A percentile compares a stretch with the other conserved stretches of the same genome.
These are phyloP conservation scores for Durotheca rogersii DNA, from an alignment of 495 filamentous ascomycete species.

Conservation along the genomic window DNA sequence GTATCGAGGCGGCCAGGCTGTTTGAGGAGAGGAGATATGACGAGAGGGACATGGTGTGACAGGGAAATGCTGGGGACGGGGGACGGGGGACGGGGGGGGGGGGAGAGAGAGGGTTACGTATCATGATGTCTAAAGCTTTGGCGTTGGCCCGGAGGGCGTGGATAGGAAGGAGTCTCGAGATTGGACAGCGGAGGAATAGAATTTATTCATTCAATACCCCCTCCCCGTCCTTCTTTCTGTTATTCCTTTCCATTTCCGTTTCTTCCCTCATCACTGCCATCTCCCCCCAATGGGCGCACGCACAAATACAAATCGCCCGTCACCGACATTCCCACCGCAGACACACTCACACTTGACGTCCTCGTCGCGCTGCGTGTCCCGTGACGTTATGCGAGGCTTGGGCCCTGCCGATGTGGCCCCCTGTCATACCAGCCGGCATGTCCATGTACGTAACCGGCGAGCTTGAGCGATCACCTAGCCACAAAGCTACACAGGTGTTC, in stretches of 20 bases:
- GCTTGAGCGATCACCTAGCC: background rate
- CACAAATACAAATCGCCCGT: too few species aligned
- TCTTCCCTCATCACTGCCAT: too few species aligned
- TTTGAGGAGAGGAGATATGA: conserved; percentile 62
- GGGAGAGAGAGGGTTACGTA: too few species aligned
- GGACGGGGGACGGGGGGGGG: too few species aligned
- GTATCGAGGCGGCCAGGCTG: conserved; percentile 79
- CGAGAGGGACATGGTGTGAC: conserved; percentile 39
- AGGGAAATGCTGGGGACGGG: too few species aligned
- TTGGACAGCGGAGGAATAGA: conserved; percentile 30
- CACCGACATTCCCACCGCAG: background rate
- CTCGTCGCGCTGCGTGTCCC: too few species aligned
- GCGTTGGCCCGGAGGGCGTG: conserved; percentile 26
- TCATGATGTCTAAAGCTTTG: conserved; percentile 26
- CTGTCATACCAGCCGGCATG: background rate
- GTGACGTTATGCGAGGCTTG: background rate
- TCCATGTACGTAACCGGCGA: background rate
- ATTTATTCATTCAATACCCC: conserved; percentile 18
- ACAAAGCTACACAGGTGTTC: background rate
- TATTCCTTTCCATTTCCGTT: too few species aligned
- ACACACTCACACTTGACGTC: too few species aligned
- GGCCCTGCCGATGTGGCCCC: background rate
- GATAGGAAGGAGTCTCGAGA: conserved; percentile 31
- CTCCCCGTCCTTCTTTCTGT: too few species aligned
- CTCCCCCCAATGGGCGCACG: too few species aligned